Evolutionary conservation across 2,329 filamentous ascomycete species (phyloP), one percentile per base, ranked within the genome.

Genomic region (Hypoxylon sp.): DNA sequence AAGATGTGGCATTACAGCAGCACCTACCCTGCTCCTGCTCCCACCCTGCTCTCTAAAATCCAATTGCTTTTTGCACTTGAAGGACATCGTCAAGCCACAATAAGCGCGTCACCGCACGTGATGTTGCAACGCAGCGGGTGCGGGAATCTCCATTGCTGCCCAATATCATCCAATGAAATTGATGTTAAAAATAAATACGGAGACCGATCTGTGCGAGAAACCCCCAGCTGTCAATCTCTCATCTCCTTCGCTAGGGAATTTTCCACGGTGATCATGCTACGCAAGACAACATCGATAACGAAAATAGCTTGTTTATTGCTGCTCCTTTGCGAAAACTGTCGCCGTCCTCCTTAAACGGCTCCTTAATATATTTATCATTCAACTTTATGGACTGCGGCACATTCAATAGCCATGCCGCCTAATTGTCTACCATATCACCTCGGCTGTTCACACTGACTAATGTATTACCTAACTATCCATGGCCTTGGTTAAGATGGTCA

Each of bases 151-250:
- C 62, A 67, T 69, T 48, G 35, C 50, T 44, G 51, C 32, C 57
- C 29, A 51, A 60, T 46, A 42, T 11, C 24, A 42, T 21, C 61
- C 54, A 71, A 68, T 71, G 13, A 62, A 42, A 61, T 65, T 31
- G 19, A 46, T 11, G 50, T 62, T 71, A 71, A 62, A 71, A 71
- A 71, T 71, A 71, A 71, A 69, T 55, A 69, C 66, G 63, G 67
- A 53, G 62, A 63, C 52, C 64, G 61, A 71, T 69, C 66, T 69
- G 57, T 64, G 47, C 62, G 27, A 66, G 55, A 35, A 8, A 52
- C 32, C 66, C 57, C 60, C 60, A 62, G 62, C 53, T 56, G 61
- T 69, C 69, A 69, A 69, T 67, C 69, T 65, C 53, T 54, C 32
- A 59, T 68, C 50, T 60, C 46, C 39, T 51, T 68, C 50, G 68